Base-by-base conservation (phyloP, 495 filamentous ascomycete genomes). In the Pyrenula massariospora region DNA sequence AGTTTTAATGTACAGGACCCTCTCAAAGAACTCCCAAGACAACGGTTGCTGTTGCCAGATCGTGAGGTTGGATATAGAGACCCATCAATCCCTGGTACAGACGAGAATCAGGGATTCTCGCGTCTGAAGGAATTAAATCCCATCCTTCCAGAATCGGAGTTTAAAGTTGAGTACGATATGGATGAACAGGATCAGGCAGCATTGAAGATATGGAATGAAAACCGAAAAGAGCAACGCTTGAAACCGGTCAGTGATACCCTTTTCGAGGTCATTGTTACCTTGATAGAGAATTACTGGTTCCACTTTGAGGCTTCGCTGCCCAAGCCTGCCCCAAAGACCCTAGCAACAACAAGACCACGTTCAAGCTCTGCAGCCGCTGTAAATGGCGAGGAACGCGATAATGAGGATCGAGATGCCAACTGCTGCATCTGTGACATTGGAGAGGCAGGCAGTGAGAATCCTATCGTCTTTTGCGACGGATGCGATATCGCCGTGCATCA, bases 391-490 rank as follows among this genome's bases (percentile, higher is more conserved):
- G 84, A 83, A 55, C 88, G 74, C 3, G 70, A 82, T 2, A 91
- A 90, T 22, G 93, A 96, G 67, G 93, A 97, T 65, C 92, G 95
- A 63, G 93, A 97, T 62, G 95, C 84, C 66, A 97, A 96, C 67
- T 99, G 93, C 64, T 92, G 88, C 25, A 94, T 99, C 52, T 99
- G 93, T 61, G 93, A 97, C 66, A 93, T 97, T 65, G 94, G 93
- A 24, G 93, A 99, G 63, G 97, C 94, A 63, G 93, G 97, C 71
- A 99, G 97, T 66, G 90, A 91, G n/a, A 99, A 99, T 68, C 94
- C 93, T 5, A 99, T 99, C 64, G 94, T 99, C 22, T 99, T 98
- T 70, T 99, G 93, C 62, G 93, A 99, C 65, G 94, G 93, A 10
- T 97, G 93, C 69, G 93, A 99, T 72, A 75, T 97, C 22, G 93